phyloP scores from a whole-genome alignment of 1,284 basidiomycete species.

The Mycosarcoma maydis region DNA sequence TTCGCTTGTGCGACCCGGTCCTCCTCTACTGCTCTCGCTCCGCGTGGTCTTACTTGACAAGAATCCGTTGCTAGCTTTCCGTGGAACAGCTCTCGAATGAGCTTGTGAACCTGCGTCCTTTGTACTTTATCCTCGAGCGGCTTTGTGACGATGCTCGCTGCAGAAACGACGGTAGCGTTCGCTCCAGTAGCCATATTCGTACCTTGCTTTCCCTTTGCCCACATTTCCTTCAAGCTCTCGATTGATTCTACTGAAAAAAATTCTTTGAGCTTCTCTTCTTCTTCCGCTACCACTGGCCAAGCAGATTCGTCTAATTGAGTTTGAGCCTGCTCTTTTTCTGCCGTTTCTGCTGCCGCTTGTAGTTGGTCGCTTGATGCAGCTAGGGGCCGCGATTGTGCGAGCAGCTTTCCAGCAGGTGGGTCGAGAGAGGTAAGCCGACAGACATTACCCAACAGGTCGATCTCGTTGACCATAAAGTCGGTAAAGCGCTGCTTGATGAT shows the following conservation, averaged over 20 bases:
- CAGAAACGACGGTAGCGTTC: conserved; percentile 32
- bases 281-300: conserved; percentile 29
- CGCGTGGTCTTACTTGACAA: conserved; percentile 58
- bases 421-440: conserved; percentile 48
- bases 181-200: conserved; percentile 31
- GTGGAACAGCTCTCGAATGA: conserved; percentile 80
- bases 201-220: conserved; percentile 10
- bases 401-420: conserved; percentile 41
- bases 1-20: conserved; percentile 42
- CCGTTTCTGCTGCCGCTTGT: conserved; percentile 1
- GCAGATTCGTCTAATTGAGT: conserved; percentile 1
- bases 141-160: conserved; percentile 69
- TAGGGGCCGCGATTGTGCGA: conserved; percentile 12
- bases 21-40: conserved; percentile 13
- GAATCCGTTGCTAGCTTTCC: conserved; percentile 83
- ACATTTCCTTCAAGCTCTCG: conserved; percentile 24
- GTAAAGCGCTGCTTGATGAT: conserved; percentile 65
- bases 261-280: conserved; percentile 17
- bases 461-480: conserved; percentile 62
- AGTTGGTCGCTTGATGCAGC: neutral
- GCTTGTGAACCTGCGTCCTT: conserved; percentile 83
- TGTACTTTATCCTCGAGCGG: conserved; percentile 82
- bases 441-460: conserved; percentile 31
- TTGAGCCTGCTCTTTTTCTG: neutral
- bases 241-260: conserved; percentile 34